Percentiles rank a stretch among this genome's conserved stretches.
Conservation (phyloP, 1,284 basidiomycete genomes). For the Xerocomus amazonicus region DNA sequence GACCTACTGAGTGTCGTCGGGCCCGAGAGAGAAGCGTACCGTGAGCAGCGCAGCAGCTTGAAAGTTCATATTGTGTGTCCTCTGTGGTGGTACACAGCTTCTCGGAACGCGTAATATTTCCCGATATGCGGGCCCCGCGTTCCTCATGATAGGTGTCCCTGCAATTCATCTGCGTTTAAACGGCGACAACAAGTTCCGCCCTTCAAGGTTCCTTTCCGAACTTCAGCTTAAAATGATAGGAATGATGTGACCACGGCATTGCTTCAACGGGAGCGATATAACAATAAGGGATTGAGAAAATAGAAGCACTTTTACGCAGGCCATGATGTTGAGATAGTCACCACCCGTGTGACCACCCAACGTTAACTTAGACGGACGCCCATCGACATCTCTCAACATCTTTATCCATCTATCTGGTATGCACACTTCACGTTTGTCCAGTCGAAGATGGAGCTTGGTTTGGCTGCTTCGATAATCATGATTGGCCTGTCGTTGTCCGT, state of each 20-base stretch:
- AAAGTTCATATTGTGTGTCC: constrained; percentile 4
- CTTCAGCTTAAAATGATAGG: constrained; percentile 9
- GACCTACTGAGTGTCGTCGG: background rate
- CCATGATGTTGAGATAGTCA: background rate
- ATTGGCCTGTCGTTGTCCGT: background rate
- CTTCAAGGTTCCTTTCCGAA: constrained; percentile 11
- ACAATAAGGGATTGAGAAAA: constrained; percentile 26
- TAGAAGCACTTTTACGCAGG: constrained; percentile 20
- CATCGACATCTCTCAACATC: constrained; percentile 3
- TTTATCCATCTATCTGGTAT: constrained; percentile 6
- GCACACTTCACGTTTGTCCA: constrained; percentile 24
- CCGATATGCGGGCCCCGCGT: constrained; percentile 18
- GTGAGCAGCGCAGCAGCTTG: background rate
- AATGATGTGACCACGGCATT: constrained; percentile 12
- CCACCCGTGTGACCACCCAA: constrained; percentile 8
- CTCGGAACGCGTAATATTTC: constrained; percentile 17
- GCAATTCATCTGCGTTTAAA: constrained; percentile 24
- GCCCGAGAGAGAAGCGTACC: background rate
- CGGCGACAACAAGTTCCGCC: constrained; percentile 26
- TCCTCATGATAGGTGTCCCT: constrained; percentile 17
- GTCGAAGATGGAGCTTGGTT: constrained; percentile 9
- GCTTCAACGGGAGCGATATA: background rate
- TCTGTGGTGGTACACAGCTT: constrained; percentile 15
- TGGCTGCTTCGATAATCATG: constrained; percentile 15
- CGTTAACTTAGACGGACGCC: background rate